Conservation (phyloP, 139 green algal species). For the Deuterostichococcus epilithicus region DNA sequence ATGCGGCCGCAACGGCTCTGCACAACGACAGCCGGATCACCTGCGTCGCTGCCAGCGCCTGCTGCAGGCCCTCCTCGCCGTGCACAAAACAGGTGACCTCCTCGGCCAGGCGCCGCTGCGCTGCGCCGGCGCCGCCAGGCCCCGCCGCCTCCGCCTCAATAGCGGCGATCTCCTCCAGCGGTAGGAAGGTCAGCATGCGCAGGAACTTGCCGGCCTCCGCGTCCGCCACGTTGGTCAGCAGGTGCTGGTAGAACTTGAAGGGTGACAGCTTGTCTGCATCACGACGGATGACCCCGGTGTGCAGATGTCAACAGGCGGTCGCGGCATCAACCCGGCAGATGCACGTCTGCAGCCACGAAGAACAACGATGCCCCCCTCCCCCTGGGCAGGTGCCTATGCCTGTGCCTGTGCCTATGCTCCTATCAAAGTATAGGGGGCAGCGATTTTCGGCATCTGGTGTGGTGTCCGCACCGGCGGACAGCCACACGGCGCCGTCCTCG, state of each 20-base stretch:
- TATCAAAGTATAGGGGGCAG: no score
- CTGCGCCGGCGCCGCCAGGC: slow-evolving; percentile 76
- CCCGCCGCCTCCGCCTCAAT: slow-evolving; percentile 58
- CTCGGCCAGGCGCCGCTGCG: slow-evolving; percentile 83
- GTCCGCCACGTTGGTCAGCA: slow-evolving; percentile 53
- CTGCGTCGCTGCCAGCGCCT: slow-evolving; percentile 85
- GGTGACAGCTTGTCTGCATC: slow-evolving; percentile 83
- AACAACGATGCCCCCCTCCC: no score
- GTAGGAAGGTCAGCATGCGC: slow-evolving; percentile 93
- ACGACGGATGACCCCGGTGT: no score
- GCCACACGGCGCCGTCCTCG: slow-evolving; percentile 88
- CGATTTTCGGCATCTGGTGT: no score
- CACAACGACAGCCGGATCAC: slow-evolving; percentile 19
- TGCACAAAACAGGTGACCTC: slow-evolving; percentile 97
- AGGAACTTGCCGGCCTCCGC: slow-evolving; percentile 83
- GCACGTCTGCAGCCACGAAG: no score
- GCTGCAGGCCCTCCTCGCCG: slow-evolving; percentile 81
- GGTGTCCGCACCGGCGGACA: slow-evolving; percentile 37
- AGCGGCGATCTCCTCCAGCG: slow-evolving; percentile 71
- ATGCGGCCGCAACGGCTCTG: background rate
- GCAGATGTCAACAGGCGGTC: background rate
- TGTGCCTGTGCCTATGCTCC: no score
- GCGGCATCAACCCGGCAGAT: no score
- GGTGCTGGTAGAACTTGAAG: slow-evolving; percentile 96
- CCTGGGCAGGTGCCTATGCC: no score